Evolutionary conservation across 1,139 yeast genomes (phyloP), one percentile per base, ranked within the genome.

Genomic region (Meyerozyma carpophila): DNA sequence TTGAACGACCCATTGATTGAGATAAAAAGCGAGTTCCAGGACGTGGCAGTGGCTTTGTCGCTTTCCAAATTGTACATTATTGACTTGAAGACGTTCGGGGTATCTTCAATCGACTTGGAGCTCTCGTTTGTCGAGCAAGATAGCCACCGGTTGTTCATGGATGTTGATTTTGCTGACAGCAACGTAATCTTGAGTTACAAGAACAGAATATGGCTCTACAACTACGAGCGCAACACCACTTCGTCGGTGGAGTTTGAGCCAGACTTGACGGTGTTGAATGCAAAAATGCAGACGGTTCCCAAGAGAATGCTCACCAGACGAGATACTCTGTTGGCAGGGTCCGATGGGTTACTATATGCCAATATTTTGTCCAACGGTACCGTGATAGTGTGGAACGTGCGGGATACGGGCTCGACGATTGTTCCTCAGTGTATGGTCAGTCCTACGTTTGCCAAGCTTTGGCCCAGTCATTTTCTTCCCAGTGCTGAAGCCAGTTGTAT

Each of bases 141-240:
- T 3, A 43, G 49, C 5, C 42, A 47, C 27, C 34, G 34, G 2
- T 31, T 31, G 34, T 31, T 40, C 24, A 41, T 74, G 45, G 66
- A 69, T 41, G 76, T 79, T 27, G 91, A 84, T 59, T 80, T 75
- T 53, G 84, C 79, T 1, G 80, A 75, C 21, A 56, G 58, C 39
- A 66, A 67, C 46, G 56, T 75, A 4, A 55, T 75, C 1, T 36
- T 74, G 5, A 54, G 67, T 44, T 55, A 58, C 45, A 57, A 49
- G 2, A 36, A 50, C 2, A 47, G 50, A 11, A 56, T 76, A 32
- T 54, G 58, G 25, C 68, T 62, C 6, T 53, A 61, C 28, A 59
- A 65, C 43, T 68, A 55, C 46, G 42, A 43, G 8, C 44, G 45
- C 16, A n/a, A 45, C 43, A 10, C 36, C 39, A 34, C n/a, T 41